These are phyloP conservation scores for Penicillium cinerascens DNA, from an alignment of 495 filamentous ascomycete species.

Conservation along the genomic window DNA sequence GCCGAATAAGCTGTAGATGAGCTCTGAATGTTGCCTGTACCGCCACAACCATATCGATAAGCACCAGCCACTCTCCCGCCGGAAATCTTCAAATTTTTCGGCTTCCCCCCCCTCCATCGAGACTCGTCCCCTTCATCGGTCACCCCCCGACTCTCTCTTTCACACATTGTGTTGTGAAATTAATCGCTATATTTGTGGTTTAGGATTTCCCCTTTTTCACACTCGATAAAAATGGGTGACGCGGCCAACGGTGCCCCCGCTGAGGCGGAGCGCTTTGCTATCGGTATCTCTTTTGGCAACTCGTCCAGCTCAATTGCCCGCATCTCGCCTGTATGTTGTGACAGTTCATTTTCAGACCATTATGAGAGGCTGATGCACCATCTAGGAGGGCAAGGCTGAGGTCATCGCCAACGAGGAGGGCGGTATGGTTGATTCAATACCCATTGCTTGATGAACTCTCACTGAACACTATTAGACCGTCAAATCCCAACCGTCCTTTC, in stretches of 20 bases:
- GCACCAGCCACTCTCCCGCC: slow-evolving; percentile 32
- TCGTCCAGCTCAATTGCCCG: slow-evolving; percentile 95
- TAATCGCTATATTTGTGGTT: slow-evolving; percentile 7
- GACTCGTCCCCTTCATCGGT: slow-evolving; percentile 14
- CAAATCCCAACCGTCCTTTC: slow-evolving; percentile 94
- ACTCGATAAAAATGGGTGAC: slow-evolving; percentile 51
- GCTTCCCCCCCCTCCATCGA: slow-evolving; percentile 26
- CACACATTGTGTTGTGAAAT: slow-evolving; percentile 17
- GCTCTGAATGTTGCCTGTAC: too few relatives aligned
- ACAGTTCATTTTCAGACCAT: background rate
- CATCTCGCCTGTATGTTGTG: slow-evolving; percentile 60
- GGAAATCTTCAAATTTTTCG: slow-evolving; percentile 32
- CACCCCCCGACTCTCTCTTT: slow-evolving; percentile 13
- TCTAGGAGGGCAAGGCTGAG: slow-evolving; percentile 85
- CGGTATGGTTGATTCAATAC: slow-evolving; percentile 54
- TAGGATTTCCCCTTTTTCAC: slow-evolving; percentile 7
- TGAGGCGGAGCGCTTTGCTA: slow-evolving; percentile 67
- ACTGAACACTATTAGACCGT: slow-evolving; percentile 60
- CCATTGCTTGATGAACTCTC: slow-evolving; percentile 6
- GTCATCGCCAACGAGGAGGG: slow-evolving; percentile 99
- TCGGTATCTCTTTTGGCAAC: slow-evolving; percentile 98
- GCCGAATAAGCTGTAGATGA: too few relatives aligned
- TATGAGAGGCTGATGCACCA: slow-evolving; percentile 10
- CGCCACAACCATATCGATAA: slow-evolving; percentile 47
- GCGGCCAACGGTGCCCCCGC: slow-evolving; percentile 39